Conservation (phyloP, 2,329 filamentous ascomycete species). For the Ilyonectria sp. region DNA sequence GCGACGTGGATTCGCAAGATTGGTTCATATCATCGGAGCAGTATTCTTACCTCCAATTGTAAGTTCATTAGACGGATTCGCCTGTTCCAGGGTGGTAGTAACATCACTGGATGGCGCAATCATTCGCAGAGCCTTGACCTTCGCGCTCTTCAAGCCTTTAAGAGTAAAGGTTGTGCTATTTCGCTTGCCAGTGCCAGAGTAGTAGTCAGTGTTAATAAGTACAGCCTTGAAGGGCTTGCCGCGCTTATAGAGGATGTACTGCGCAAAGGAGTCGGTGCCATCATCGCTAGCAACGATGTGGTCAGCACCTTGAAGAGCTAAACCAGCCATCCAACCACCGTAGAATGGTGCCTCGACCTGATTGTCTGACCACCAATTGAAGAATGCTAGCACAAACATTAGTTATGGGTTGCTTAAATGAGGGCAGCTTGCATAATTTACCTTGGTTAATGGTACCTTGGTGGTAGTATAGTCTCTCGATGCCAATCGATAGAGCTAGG, state of each 20-base stretch:
- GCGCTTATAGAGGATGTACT: constrained; percentile 24
- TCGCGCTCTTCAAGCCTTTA: neutral
- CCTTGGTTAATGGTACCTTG: constrained; percentile 6
- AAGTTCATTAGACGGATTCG: no score
- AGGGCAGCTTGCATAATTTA: no score
- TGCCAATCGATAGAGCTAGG: constrained; percentile 12
- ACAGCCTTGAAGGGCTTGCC: constrained; percentile 19
- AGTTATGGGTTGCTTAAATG: neutral
- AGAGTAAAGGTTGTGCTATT: neutral
- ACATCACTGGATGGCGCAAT: neutral
- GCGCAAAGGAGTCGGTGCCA: constrained; percentile 5
- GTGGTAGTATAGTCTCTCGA: constrained; percentile 26
- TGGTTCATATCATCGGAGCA: no score
- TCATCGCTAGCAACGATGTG: neutral
- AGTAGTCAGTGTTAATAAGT: constrained; percentile 30
- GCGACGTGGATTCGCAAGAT: no score
- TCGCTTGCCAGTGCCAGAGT: constrained; percentile 20
- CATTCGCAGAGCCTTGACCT: neutral
- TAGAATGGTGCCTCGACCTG: constrained; percentile 25
- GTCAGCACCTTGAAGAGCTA: constrained; percentile 9
- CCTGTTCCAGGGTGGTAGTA: neutral
- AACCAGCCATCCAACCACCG: constrained; percentile 20
- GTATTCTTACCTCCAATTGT: no score
- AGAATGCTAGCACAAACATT: constrained; percentile 23
- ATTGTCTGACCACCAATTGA: constrained; percentile 27